A percentile compares a stretch with the other conserved stretches of the same genome.
phyloP scores from a whole-genome alignment of 2,329 filamentous ascomycete species.

The Dactylellina haptotyla region DNA sequence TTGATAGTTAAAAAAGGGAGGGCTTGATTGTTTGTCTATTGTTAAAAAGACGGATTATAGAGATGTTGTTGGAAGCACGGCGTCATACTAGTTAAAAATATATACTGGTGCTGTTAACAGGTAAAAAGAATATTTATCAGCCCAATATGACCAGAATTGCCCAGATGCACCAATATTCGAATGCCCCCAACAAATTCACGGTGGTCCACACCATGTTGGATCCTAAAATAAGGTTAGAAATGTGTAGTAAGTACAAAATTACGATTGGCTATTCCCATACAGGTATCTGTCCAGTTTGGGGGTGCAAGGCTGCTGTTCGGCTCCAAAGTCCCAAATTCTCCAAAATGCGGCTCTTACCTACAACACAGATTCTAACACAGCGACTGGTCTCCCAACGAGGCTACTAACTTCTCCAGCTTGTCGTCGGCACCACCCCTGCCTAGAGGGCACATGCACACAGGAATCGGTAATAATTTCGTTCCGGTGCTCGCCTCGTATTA shows the following conservation, averaged over 20 bases:
- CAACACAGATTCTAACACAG: neutral
- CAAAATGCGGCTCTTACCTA: neutral
- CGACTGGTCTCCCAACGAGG: neutral
- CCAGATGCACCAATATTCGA: no score
- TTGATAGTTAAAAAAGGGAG: neutral
- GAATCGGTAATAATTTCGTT: neutral
- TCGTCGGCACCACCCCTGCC: neutral
- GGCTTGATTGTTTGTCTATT: neutral
- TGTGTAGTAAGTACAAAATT: neutral
- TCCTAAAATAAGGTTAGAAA: neutral
- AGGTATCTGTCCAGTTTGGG: constrained; percentile 1
- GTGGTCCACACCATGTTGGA: no score
- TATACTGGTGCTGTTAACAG: no score
- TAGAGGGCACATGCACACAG: neutral
- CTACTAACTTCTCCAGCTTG: neutral
- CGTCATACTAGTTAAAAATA: no score
- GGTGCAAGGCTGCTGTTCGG: constrained; percentile 1
- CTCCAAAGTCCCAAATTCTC: neutral
- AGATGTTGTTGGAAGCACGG: no score
- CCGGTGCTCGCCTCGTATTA: constrained; percentile 20
- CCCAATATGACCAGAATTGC: no score
- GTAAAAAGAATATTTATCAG: no score
- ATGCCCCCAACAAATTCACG: no score
- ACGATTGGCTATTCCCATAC: neutral
- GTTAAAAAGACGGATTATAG: no score